phyloP scores from a whole-genome alignment of 106 monocot species.

The Dendrobium nobile region DNA sequence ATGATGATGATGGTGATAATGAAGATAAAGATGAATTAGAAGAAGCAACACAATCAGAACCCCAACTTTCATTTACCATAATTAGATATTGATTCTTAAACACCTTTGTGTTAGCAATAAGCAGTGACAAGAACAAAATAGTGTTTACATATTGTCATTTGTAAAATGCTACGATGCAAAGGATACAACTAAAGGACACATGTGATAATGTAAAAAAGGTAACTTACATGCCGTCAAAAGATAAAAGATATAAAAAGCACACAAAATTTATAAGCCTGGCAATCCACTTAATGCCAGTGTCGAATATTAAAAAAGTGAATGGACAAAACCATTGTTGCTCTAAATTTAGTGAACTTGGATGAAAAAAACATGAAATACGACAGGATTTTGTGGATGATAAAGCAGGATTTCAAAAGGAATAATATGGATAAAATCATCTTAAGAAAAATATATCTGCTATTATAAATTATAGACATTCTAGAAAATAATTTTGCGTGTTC shows the following conservation, averaged over 20 bases:
- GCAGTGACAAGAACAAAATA: background rate
- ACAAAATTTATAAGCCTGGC: background rate
- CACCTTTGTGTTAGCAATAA: background rate
- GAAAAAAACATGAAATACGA: background rate
- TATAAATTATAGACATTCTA: too few relatives aligned
- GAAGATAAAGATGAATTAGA: background rate
- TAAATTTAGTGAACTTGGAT: background rate
- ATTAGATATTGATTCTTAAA: background rate
- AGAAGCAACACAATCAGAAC: background rate
- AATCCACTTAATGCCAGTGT: background rate
- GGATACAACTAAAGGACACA: too few relatives aligned
- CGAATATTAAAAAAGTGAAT: background rate
- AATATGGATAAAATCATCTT: too few relatives aligned
- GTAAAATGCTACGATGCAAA: too few relatives aligned
- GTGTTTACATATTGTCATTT: background rate
- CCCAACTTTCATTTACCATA: background rate
- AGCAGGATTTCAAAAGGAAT: too few relatives aligned
- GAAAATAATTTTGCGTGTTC: too few relatives aligned
- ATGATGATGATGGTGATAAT: too few relatives aligned
- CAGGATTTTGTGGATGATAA: too few relatives aligned
- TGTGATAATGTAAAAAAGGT: background rate
- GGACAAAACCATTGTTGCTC: background rate
- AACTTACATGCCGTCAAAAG: background rate
- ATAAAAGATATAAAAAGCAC: background rate
- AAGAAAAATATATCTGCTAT: too few relatives aligned